Evolutionary conservation across 2,329 filamentous ascomycete genomes (phyloP).

Genomic region (Aspergillus calidoustus): DNA sequence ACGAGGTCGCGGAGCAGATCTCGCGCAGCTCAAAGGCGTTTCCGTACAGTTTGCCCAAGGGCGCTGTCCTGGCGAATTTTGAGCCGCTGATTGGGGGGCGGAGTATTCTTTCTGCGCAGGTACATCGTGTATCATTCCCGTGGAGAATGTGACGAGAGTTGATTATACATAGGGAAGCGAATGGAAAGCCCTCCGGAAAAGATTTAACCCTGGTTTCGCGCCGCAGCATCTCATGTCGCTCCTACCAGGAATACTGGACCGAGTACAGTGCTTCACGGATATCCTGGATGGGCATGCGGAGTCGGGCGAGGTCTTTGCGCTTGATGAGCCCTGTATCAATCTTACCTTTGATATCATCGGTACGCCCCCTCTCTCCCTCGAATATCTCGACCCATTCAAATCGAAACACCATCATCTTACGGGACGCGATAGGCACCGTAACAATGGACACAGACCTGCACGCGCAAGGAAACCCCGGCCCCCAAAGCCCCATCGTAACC

Average conservation of each 20-base stretch:
- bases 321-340: slow-evolving; percentile 32
- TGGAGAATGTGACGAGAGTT: no score
- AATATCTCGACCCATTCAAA: slow-evolving; percentile 5
- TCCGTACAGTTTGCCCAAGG: slow-evolving; percentile 24
- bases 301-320: slow-evolving; percentile 27
- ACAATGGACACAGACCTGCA: no score
- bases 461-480: no score
- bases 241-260: slow-evolving; percentile 34
- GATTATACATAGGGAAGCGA: slow-evolving; percentile 22
- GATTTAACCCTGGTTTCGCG: slow-evolving; percentile 40
- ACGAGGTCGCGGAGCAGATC: slow-evolving; percentile 27
- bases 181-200: slow-evolving; percentile 35
- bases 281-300: slow-evolving; percentile 26
- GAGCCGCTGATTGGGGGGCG: slow-evolving; percentile 13
- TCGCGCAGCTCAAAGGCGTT: slow-evolving; percentile 20
- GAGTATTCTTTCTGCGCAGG: neutral
- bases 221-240: slow-evolving; percentile 33
- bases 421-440: no score
- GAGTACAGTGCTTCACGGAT: slow-evolving; percentile 28
- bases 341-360: slow-evolving; percentile 43
- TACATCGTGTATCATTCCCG: no score
- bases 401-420: neutral
- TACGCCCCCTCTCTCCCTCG: neutral
- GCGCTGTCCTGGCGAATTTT: neutral
- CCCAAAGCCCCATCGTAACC: no score